A percentile compares a stretch with the other conserved stretches of the same genome.
phyloP scores from a whole-genome alignment of 768 basidiomycete species.

The Suillus brevipes region DNA sequence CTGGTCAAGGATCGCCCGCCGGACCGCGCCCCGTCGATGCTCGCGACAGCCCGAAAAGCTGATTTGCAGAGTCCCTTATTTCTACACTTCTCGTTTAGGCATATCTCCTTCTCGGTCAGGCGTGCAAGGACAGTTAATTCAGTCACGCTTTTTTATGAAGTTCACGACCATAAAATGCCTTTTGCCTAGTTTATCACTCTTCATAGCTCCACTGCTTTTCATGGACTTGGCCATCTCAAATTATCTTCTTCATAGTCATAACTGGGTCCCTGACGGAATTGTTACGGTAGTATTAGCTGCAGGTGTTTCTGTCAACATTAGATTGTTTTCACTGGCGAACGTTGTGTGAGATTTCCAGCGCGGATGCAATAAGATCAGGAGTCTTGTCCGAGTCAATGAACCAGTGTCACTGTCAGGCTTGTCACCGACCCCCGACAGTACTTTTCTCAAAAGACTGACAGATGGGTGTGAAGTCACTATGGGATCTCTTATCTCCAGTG shows the following conservation, averaged over 20 bases:
- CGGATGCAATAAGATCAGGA: neutral
- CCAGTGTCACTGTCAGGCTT: neutral
- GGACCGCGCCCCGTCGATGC: constrained; percentile 34
- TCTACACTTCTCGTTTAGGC: constrained; percentile 1
- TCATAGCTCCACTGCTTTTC: constrained; percentile 12
- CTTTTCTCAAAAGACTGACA: neutral
- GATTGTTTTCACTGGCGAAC: constrained; percentile 1
- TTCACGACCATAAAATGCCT: constrained; percentile 9
- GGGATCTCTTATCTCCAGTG: constrained; percentile 90
- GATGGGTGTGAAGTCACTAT: constrained; percentile 98
- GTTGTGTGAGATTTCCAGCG: neutral
- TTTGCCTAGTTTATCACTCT: constrained; percentile 19
- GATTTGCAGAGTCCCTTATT: constrained; percentile 5
- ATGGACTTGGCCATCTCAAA: constrained; percentile 21
- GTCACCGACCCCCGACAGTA: neutral
- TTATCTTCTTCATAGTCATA: constrained; percentile 21
- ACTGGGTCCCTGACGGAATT: constrained; percentile 1
- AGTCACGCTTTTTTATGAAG: constrained; percentile 5
- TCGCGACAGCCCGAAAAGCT: constrained; percentile 29
- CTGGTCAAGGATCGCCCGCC: constrained; percentile 54
- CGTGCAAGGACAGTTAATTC: constrained; percentile 10
- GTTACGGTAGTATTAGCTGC: constrained; percentile 10
- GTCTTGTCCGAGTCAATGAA: neutral
- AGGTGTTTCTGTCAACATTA: constrained; percentile 8
- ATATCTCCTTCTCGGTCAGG: neutral